Conservation (phyloP, 2,329 filamentous ascomycete genomes). For the Monosporascus sp. region DNA sequence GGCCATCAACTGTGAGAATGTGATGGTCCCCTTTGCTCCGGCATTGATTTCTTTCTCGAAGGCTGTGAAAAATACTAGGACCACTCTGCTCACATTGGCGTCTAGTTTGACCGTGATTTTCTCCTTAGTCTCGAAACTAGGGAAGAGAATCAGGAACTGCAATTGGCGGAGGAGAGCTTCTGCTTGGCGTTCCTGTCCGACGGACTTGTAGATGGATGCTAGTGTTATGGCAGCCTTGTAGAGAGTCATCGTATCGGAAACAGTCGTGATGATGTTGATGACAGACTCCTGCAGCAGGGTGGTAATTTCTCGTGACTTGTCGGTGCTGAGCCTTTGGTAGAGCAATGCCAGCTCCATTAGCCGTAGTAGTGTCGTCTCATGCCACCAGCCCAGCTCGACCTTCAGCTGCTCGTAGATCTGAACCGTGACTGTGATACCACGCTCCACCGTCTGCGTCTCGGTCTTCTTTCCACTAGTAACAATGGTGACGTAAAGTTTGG, state of each 20-base stretch:
- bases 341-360: conserved; percentile 38
- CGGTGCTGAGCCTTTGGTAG: conserved; percentile 32
- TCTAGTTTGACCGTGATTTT: conserved; percentile 33
- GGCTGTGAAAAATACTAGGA: conserved; percentile 40
- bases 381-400: conserved; percentile 39
- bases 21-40: conserved; percentile 22
- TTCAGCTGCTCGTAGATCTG: conserved; percentile 39
- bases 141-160: conserved; percentile 45
- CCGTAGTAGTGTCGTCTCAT: conserved; percentile 37
- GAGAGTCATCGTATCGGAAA: conserved; percentile 36
- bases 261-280: conserved; percentile 33
- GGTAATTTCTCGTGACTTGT: conserved; percentile 34
- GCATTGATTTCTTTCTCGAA: conserved; percentile 37
- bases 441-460: conserved; percentile 30
- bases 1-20: conserved; percentile 38
- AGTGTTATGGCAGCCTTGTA: conserved; percentile 43
- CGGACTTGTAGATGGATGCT: conserved; percentile 39
- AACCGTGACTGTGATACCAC: conserved; percentile 33
- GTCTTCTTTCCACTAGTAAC: conserved; percentile 32
- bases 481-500: conserved; percentile 40
- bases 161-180: conserved; percentile 42
- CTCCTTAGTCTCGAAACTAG: conserved; percentile 26
- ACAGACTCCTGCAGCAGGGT: conserved; percentile 35
- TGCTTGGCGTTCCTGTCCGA: conserved; percentile 33
- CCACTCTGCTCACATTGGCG: conserved; percentile 28